Evolutionary conservation across 192 early-diverging fungal genomes (phyloP), one percentile per base, ranked within the genome.

Genomic region (Borealophlyctis nickersoniae): DNA sequence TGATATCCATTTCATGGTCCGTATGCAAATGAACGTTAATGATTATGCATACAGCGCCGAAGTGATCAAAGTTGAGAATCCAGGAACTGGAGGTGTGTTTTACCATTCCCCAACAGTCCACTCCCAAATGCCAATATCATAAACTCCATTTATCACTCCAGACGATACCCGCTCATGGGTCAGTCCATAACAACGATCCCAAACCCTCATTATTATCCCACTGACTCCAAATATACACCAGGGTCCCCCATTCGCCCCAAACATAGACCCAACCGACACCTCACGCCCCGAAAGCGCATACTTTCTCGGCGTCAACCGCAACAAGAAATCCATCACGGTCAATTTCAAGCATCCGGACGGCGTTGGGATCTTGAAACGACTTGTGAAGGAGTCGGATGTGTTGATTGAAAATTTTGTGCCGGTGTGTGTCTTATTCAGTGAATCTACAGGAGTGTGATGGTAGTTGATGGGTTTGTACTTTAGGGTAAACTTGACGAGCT

Each of bases 131-230:
- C 30, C 61, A 19, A 24, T 36, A 19, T 0, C 14, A 52, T 49
- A 61, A 50, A 13, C 9, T 45, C 39, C 39, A 45, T 45, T 45
- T 7, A 45, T 45, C 19, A 7, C 7, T 34, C 57, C 39, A 62
- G 92, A 95, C 70, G 95, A 98, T 68, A 95, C 95, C 2, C 85
- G 95, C 1, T 57, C 79, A 28, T 98, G 93, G 93, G 91, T 92
- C 11, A 86, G 88, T 3, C 88, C 86, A 4, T 83, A 70, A 60
- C 61, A 58, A 30, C 3, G 3, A 26, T 52, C 16, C 9, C 62
- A 24, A 45, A 61, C 4, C 24, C 83, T 67, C 60, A 59, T 65
- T 26, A 66, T 63, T 77, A 78, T n/a, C 30, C 53, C 27, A 79
- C 73, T 52, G 14, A 53, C 2, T 0, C 39, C 7, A 13, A 13